Conservation (phyloP, 768 basidiomycete genomes). For the Filobasidium floriforme region DNA sequence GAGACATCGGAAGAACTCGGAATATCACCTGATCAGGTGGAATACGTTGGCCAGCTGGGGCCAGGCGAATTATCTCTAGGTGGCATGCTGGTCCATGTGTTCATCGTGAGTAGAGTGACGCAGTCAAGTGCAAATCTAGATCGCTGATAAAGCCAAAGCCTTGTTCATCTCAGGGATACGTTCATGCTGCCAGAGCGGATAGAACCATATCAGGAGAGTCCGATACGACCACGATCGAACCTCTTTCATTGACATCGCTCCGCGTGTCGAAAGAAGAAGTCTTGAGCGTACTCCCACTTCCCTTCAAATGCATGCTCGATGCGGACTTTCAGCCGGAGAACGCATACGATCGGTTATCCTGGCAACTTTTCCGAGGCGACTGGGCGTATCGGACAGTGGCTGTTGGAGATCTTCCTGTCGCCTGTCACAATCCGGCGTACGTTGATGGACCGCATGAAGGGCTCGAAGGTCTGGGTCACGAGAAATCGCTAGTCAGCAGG, state of each 20-base stretch:
- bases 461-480: neutral
- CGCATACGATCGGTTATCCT: constrained; percentile 14
- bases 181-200: too few relatives aligned
- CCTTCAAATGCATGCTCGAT: constrained; percentile 23
- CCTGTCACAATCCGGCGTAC: neutral
- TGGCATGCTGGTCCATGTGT: constrained; percentile 36
- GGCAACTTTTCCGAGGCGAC: constrained; percentile 23
- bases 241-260: constrained; percentile 26
- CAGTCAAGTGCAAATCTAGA: too few relatives aligned
- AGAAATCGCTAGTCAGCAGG: neutral
- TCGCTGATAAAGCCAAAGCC: too few relatives aligned
- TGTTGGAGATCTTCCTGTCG: neutral
- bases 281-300: constrained; percentile 32
- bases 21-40: constrained; percentile 14
- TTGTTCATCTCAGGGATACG: too few relatives aligned
- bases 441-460: neutral
- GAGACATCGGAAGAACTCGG: constrained; percentile 26
- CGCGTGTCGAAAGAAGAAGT: constrained; percentile 34
- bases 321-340: constrained; percentile 24
- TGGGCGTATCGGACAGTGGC: constrained; percentile 8
- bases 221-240: neutral
- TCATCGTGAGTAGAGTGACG: constrained; percentile 31
- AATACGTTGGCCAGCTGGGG: constrained; percentile 20
- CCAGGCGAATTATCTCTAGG: constrained; percentile 37
- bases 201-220: too few relatives aligned